phyloP scores from a whole-genome alignment of 176 grass and related monocot genomes.

The Alopecurus myosuroides region DNA sequence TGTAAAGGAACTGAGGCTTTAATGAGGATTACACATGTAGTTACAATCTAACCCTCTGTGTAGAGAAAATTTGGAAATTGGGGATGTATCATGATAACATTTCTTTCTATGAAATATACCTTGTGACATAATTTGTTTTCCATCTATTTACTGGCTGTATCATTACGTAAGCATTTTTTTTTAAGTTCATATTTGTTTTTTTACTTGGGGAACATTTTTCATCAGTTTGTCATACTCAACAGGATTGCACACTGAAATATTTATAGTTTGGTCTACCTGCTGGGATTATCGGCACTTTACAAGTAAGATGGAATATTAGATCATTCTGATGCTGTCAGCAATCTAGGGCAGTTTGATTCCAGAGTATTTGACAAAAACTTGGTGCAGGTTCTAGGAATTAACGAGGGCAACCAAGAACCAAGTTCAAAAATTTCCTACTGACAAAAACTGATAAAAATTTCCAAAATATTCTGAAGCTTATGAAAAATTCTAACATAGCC shows the following conservation, averaged over 20 bases:
- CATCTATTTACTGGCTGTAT: background rate
- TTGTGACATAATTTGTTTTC: background rate
- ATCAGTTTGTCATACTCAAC: conserved; percentile 61
- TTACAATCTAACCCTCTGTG: background rate
- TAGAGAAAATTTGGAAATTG: background rate
- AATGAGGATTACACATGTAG: background rate
- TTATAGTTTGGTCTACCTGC: conserved; percentile 56
- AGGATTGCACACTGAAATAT: conserved; percentile 66
- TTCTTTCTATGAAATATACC: background rate
- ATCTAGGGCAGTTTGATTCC: conserved; percentile 48
- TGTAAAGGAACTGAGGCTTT: background rate
- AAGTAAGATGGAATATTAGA: conserved; percentile 72
- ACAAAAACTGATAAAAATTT: conserved; percentile 39
- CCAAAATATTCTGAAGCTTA: conserved; percentile 21
- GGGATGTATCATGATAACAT: background rate
- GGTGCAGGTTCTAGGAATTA: conserved; percentile 62
- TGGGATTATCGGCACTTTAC: conserved; percentile 61
- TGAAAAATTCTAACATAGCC: conserved; percentile 56
- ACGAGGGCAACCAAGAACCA: conserved; percentile 46
- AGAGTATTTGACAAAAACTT: conserved; percentile 49
- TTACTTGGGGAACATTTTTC: conserved; percentile 46
- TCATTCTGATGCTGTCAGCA: conserved; percentile 56
- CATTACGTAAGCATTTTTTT: conserved; percentile 15
- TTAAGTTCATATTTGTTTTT: conserved; percentile 34
- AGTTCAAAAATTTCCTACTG: conserved; percentile 37